Evolutionary conservation across 169 alveolate genomes (phyloP), one percentile per base, ranked within the genome.

Genomic region (Plasmodium fragile): DNA sequence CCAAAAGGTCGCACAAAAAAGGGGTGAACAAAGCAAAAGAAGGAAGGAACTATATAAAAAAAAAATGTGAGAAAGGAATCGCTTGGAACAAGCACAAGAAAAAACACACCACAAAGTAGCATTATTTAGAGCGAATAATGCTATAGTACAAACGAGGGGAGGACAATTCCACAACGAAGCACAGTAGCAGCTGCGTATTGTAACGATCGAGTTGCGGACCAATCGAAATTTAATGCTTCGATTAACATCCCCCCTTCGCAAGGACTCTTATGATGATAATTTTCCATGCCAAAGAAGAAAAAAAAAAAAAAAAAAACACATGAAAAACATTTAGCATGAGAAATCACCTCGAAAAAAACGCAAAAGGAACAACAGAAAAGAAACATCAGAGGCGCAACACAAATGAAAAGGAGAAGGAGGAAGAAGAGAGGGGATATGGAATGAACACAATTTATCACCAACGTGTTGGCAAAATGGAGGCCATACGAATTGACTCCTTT

Each of bases 301-400:
- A 2, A 49, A 41, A 25, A 80, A 52, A 52, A 80, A 80, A 30
- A 52, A 52, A 80, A 80, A 49, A 13, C 89, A 53, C 69, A 52
- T 80, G 89, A 80, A 25, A 80, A 80, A 32, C 49, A 22, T 75
- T 75, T 81, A 81, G 89, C 73, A 81, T 81, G 89, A 81, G 22
- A 81, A 69, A 81, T 25, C 73, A 49, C 8, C 36, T 81, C 11
- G 89, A 81, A 65, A 22, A 39, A 4, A 65, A 65, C 75, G 75
- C 13, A 65, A 65, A 65, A 65, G 75, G 75, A 65, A 65, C 82
- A 73, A 32, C 82, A 39, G 59, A 80, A 49, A 80, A 49, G 39
- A 80, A 32, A 45, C 77, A 80, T 45, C 25, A 83, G 22, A 72
- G 32, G 43, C 0, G 28, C 39, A 83, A 72, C 49, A 8, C 13